Conservation (phyloP, 2,329 filamentous ascomycete genomes). For the Aspergillus pseudotamarii region DNA sequence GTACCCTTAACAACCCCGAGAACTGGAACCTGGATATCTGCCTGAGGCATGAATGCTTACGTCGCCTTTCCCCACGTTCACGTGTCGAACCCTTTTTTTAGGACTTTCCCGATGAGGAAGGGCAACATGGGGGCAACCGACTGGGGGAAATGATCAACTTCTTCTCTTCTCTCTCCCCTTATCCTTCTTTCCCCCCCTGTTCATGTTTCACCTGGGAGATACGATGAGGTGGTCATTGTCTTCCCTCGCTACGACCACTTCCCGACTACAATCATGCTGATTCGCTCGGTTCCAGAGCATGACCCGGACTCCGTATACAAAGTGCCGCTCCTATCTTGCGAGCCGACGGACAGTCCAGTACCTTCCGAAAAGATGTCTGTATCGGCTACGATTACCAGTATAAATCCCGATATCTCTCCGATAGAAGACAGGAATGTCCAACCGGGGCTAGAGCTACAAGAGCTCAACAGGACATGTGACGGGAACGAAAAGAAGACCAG, state of each 20-base stretch:
- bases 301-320: not conserved
- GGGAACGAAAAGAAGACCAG: constrained; percentile 8
- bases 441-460: constrained; percentile 7
- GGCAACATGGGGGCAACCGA: not conserved
- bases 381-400: too few relatives aligned
- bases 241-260: not conserved
- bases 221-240: not conserved
- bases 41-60: not conserved
- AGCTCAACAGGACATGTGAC: constrained; percentile 5
- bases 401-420: not conserved
- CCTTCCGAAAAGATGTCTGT: not conserved
- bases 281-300: not conserved
- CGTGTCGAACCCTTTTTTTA: not conserved
- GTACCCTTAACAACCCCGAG: not conserved
- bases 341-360: not conserved
- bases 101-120: constrained; percentile 10
- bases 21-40: not conserved
- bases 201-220: not conserved
- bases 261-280: not conserved
- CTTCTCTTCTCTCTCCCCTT: not conserved
- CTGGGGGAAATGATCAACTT: not conserved
- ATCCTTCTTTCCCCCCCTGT: not conserved
- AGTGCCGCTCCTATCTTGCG: constrained; percentile 1
- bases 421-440: not conserved
- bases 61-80: constrained; percentile 2